Conservation (phyloP, 2,329 filamentous ascomycete genomes). For the Microdochium trichocladiopsis region DNA sequence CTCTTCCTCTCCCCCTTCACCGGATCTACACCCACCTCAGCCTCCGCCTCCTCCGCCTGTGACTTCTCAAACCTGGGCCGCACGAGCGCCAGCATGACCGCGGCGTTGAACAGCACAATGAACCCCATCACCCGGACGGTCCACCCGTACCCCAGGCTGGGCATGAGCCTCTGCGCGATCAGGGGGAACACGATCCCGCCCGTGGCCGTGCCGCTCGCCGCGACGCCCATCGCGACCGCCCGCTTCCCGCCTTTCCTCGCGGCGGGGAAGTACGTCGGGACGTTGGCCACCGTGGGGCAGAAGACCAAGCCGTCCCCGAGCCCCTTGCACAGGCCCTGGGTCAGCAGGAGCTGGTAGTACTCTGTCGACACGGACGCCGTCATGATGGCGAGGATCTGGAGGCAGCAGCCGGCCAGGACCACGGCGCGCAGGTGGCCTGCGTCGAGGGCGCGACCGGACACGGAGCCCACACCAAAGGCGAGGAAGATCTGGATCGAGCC, state of each 20-base stretch:
- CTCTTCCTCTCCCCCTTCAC: no score
- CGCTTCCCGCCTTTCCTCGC: slow-evolving; percentile 23
- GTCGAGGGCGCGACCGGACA: slow-evolving; percentile 29
- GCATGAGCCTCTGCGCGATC: slow-evolving; percentile 37
- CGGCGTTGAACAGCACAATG: not conserved
- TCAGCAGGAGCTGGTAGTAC: slow-evolving; percentile 23
- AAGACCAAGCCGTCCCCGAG: slow-evolving; percentile 41
- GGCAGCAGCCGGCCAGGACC: slow-evolving; percentile 11
- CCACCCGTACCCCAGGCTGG: slow-evolving; percentile 44
- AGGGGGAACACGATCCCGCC: slow-evolving; percentile 39
- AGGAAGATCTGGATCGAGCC: slow-evolving; percentile 34
- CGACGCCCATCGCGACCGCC: slow-evolving; percentile 43
- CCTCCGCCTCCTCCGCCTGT: slow-evolving; percentile 18
- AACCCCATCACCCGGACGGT: slow-evolving; percentile 44
- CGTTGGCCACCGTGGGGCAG: slow-evolving; percentile 43
- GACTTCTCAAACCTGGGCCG: not conserved
- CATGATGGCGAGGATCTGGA: slow-evolving; percentile 23
- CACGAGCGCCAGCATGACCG: slow-evolving; percentile 26
- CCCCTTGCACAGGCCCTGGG: slow-evolving; percentile 29
- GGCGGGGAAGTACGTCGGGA: slow-evolving; percentile 48
- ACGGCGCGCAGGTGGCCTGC: slow-evolving; percentile 27
- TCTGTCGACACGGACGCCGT: slow-evolving; percentile 20
- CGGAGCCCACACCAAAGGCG: slow-evolving; percentile 30
- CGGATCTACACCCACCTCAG: not conserved
- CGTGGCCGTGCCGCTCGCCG: slow-evolving; percentile 40